Base-by-base conservation (phyloP, 176 grass and related monocot species). In the Raddia distichophylla region DNA sequence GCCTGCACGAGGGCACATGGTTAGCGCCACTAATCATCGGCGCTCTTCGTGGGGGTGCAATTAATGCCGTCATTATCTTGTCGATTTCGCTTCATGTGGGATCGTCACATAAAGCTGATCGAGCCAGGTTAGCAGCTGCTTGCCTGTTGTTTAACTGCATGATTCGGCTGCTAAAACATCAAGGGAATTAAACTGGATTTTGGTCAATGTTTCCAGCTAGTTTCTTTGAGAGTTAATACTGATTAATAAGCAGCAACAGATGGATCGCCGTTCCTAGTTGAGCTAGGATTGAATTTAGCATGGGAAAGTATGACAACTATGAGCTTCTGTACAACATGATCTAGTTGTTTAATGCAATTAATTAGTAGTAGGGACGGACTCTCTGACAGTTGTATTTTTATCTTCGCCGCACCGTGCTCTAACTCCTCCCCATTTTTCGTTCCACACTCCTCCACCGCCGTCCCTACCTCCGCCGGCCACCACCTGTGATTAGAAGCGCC, bases 1-100 rank as follows among this genome's bases (percentile, higher is more conserved):
- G 49, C 46, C 40, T 46, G 48, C 84, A 86, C 77, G 51, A 52
- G 52, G 3, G n/a, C 83, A 90, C 74, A 90, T 86, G 88, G 67
- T 83, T 74, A 53, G 60, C 52, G 2, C 47, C 43, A 49, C 13
- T 64, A 81, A 85, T 85, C 65, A 76, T 46, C 64, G 83, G 52
- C 73, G 79, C 44, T 66, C 34, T 75, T 84, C 64, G 81, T 70
- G 76, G 82, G 75, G 20, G 22, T 16, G 67, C 74, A 86, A 37
- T 86, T 60, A 90, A 86, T 86, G 79, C 88, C 40, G 6, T 71
- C 71, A 78, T 37, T 67, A 61, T 82, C 51, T 18, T 73, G 64
- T 4, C 62, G 75, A 79, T 79, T 27, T 59, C 20, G 22, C 27
- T 43, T 82, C 82, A 87, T 87, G 78, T 81, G 62, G 40, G 32